Percentiles rank a stretch among this genome's conserved stretches.
These are phyloP conservation scores for Phaffomyces opuntiae DNA, from an alignment of 805 yeast species.

Conservation along the genomic window DNA sequence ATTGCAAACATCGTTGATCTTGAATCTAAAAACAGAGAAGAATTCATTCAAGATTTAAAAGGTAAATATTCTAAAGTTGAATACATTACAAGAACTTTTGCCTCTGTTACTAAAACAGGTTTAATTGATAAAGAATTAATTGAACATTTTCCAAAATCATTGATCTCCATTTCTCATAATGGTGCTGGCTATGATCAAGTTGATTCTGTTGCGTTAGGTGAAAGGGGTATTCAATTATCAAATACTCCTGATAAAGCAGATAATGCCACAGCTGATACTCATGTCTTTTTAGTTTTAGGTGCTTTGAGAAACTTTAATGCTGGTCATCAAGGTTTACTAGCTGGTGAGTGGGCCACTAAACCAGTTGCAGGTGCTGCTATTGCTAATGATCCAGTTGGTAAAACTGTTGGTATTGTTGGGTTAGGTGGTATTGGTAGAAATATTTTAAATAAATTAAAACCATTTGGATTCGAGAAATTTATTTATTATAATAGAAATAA, in stretches of 20 bases:
- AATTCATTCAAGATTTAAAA: conserved; percentile 29
- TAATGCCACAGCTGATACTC: conserved; percentile 66
- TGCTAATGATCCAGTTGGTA: conserved; percentile 73
- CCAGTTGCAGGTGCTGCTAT: conserved; percentile 50
- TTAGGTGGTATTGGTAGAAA: conserved; percentile 90
- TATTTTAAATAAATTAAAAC: conserved; percentile 60
- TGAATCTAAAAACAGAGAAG: conserved; percentile 29
- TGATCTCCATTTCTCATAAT: conserved; percentile 48
- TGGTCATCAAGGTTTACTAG: conserved; percentile 46
- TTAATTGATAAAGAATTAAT: conserved; percentile 58
- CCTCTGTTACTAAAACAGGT: conserved; percentile 47
- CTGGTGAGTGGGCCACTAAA: conserved; percentile 54
- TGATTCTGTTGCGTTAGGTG: conserved; percentile 46
- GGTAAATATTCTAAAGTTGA: conserved; percentile 26
- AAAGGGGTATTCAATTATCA: conserved; percentile 53
- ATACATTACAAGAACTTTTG: conserved; percentile 45
- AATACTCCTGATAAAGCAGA: conserved; percentile 63
- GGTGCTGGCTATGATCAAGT: conserved; percentile 80
- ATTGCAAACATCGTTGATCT: conserved; percentile 40
- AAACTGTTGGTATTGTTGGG: conserved; percentile 74
- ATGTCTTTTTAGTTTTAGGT: conserved; percentile 53
- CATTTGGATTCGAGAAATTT: conserved; percentile 70
- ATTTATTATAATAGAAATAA: conserved; percentile 65
- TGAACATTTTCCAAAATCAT: conserved; percentile 43
- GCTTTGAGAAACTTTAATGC: conserved; percentile 61